Evolutionary conservation across 805 yeast species (phyloP), one percentile per base, ranked within the genome.

Genomic region (Metschnikowia gelsemii): DNA sequence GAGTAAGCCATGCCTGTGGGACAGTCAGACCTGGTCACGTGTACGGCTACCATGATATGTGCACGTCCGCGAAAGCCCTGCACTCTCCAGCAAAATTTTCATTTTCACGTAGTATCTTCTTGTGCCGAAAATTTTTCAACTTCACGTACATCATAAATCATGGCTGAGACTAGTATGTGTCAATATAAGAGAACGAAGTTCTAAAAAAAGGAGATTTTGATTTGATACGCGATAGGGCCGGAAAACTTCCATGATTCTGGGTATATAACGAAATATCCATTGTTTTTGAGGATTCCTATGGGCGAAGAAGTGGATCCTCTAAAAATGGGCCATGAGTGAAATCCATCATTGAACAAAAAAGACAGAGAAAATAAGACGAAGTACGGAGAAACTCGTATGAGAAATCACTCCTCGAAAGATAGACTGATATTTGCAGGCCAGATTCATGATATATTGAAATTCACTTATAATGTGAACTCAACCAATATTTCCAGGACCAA

Each of bases 131-230:
- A 30, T 40, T 40, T 40, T 35, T 32, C 43, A 37, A 33, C 18
- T 31, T 44, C 42, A 51, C 53, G 30, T 42, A 42, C 51, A 48
- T 42, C 43, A 40, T 40, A 50, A 22, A 50, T 49, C 51, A 49
- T 49, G 53, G 55, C 55, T 49, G 55, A 51, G 53, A 51, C 55
- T 51, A 51, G 55, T 51, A 51, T 51, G 55, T 51, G 44, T 29
- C 38, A 22, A 22, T 7, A 30, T 20, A n/a, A n/a, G n/a, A n/a
- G n/a, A n/a, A n/a, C n/a, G n/a, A n/a, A n/a, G n/a, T n/a, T 8
- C 17, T 13, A 21, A 16, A 11, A 24, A 24, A 21, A n/a, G 25
- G 35, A 4, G 22, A 11, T 27, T 16, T 22, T 17, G 12, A 23
- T 12, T 6, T 14, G 23, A 18, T n/a, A 14, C 13, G 20, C 12